Percentiles rank a stretch among this genome's conserved stretches.
These are phyloP conservation scores for Pholiota conissans DNA, from an alignment of 768 basidiomycete species.

Conservation along the genomic window DNA sequence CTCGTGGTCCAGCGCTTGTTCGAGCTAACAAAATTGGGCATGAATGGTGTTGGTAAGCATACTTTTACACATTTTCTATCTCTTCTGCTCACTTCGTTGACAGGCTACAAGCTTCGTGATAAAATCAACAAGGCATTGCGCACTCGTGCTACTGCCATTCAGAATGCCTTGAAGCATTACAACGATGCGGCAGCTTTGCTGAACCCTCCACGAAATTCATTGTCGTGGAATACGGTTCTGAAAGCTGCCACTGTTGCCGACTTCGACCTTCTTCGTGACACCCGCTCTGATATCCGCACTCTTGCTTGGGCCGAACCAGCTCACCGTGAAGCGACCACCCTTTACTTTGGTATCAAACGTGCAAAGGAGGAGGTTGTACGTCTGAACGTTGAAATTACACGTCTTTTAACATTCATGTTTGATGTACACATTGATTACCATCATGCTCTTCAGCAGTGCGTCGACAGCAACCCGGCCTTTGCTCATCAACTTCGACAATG, in stretches of 20 bases:
- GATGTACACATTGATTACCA: not conserved
- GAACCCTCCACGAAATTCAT: not conserved
- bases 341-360: not conserved
- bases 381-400: not conserved
- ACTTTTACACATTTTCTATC: not conserved
- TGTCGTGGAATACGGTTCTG: not conserved
- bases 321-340: not conserved
- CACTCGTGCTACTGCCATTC: not conserved
- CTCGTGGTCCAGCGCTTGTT: conserved; percentile 3
- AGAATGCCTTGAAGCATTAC: not conserved
- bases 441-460: not conserved
- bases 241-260: not conserved
- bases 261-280: not conserved
- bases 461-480: not conserved
- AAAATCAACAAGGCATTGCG: not conserved
- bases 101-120: not conserved
- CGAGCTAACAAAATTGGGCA: conserved; percentile 4
- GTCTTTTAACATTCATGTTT: conserved; percentile 1
- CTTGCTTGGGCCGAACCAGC: not conserved
- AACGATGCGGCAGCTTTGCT: not conserved
- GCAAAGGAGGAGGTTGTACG: not conserved
- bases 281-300: not conserved
- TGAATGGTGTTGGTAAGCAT: conserved; percentile 6
- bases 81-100: no score
- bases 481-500: not conserved